Evolutionary conservation across 768 basidiomycete species (phyloP).

Genomic region (Steccherinum ochraceum): DNA sequence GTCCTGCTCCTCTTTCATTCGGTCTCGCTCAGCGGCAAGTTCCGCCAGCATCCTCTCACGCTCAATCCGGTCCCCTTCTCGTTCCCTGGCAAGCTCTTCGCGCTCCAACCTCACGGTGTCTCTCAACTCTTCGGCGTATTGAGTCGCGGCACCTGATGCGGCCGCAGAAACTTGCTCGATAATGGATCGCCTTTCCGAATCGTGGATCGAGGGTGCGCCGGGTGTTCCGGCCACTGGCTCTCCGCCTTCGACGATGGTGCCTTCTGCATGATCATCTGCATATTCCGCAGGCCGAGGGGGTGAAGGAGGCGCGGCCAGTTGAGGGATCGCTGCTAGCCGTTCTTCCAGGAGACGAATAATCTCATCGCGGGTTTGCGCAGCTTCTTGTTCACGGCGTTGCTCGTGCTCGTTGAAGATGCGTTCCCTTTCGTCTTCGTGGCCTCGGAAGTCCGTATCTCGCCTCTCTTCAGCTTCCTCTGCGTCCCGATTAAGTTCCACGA

Average conservation of each 20-base stretch:
- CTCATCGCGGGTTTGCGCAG: conserved; percentile 42
- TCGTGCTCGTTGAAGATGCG: conserved; percentile 56
- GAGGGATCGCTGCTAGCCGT: conserved; percentile 12
- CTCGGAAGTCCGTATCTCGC: conserved; percentile 59
- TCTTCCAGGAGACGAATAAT: conserved; percentile 26
- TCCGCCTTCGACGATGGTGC: neutral
- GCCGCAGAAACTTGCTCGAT: conserved; percentile 17
- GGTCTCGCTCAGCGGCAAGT: conserved; percentile 42
- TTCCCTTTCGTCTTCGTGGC: conserved; percentile 60
- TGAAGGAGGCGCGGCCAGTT: conserved; percentile 10
- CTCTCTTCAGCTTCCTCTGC: conserved; percentile 56
- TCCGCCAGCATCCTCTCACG: conserved; percentile 44
- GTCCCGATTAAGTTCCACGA: conserved; percentile 41
- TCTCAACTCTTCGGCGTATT: conserved; percentile 51
- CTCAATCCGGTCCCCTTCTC: conserved; percentile 48
- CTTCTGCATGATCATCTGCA: neutral
- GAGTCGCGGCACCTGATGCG: conserved; percentile 48
- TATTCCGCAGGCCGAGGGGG: neutral
- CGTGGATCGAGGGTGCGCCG: neutral
- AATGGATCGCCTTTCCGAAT: neutral
- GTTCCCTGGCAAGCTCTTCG: conserved; percentile 50
- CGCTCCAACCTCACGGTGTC: conserved; percentile 54
- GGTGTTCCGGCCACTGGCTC: conserved; percentile 2
- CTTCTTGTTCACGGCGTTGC: conserved; percentile 49
- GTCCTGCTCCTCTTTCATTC: conserved; percentile 35